These are phyloP conservation scores for Rhizopogon vinicolor DNA, from an alignment of 768 basidiomycete genomes.

Conservation along the genomic window DNA sequence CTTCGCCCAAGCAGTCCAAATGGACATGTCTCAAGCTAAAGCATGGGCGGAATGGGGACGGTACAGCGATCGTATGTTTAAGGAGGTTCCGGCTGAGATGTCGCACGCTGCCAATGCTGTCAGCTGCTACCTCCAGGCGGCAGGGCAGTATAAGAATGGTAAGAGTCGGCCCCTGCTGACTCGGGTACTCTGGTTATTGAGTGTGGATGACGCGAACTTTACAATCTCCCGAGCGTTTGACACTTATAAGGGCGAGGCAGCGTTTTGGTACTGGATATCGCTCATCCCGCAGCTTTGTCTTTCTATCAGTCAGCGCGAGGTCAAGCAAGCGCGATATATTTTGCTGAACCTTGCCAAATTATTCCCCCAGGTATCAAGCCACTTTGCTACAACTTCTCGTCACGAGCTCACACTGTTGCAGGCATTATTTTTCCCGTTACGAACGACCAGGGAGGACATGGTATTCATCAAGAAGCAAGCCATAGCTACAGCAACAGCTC, in stretches of 20 bases:
- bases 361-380: constrained; percentile 77
- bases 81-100: constrained; percentile 73
- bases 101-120: constrained; percentile 85
- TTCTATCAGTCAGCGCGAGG: constrained; percentile 87
- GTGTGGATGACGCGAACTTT: constrained; percentile 75
- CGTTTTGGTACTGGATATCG: constrained; percentile 99
- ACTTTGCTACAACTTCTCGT: background rate
- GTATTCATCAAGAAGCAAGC: constrained; percentile 39
- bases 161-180: constrained; percentile 90
- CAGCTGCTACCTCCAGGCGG: constrained; percentile 96
- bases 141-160: constrained; percentile 88
- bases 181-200: constrained; percentile 94
- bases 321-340: constrained; percentile 87
- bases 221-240: constrained; percentile 83
- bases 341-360: constrained; percentile 85
- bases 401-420: constrained; percentile 27
- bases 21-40: constrained; percentile 92
- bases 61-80: constrained; percentile 91
- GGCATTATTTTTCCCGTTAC: constrained; percentile 94
- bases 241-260: constrained; percentile 92
- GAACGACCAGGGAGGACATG: constrained; percentile 79
- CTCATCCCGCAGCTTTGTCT: constrained; percentile 90
- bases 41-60: constrained; percentile 99
- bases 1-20: constrained; percentile 93
- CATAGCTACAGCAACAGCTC: constrained; percentile 27